Evolutionary conservation across 1,284 basidiomycete species (phyloP), one percentile per base, ranked within the genome.

Genomic region (Fomitiporia mediterranea): DNA sequence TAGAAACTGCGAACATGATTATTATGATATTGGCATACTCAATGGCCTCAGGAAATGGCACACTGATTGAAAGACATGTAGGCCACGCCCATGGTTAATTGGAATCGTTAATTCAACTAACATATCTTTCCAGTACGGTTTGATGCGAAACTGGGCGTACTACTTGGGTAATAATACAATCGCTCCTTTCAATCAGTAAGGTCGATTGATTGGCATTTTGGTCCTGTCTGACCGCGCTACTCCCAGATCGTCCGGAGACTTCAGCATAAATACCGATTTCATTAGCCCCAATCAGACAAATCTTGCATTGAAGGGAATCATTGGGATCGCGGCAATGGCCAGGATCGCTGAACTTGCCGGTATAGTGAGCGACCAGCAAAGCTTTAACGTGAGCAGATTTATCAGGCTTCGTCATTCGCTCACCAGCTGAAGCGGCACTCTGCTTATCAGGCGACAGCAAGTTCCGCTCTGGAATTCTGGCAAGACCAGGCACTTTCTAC

Each of bases 281-380:
- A 43, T 42, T 11, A 47, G 42, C 13, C 28, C 50, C 13, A 61
- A 61, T 34, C 59, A 60, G 47, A 60, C 69, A 3, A 77, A 76
- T 51, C 62, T 75, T 5, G 72, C 69, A 9, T 52, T 77, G 50
- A 76, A 76, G 56, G 73, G 73, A 0, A 75, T 77, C 44, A 64
- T 75, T 32, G 74, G 69, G 1, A 68, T 76, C 27, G 60, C 67
- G 43, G 71, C 74, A 4, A 76, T 76, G 74, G 61, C 68, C 0
- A 64, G 68, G 51, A 75, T 77, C 48, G 72, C 68, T 51, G 55
- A 65, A 9, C 64, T 66, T 1, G 46, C 69, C 7, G 65, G 65
- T 0, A 52, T 65, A n/a, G 15, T 54, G 0, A 55, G 51, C 5
- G 65, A 67, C 51, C 62, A 66, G 2, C 32, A 60, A 19, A 54